phyloP scores from a whole-genome alignment of 2,329 filamentous ascomycete species.

The Daldinia sp. region DNA sequence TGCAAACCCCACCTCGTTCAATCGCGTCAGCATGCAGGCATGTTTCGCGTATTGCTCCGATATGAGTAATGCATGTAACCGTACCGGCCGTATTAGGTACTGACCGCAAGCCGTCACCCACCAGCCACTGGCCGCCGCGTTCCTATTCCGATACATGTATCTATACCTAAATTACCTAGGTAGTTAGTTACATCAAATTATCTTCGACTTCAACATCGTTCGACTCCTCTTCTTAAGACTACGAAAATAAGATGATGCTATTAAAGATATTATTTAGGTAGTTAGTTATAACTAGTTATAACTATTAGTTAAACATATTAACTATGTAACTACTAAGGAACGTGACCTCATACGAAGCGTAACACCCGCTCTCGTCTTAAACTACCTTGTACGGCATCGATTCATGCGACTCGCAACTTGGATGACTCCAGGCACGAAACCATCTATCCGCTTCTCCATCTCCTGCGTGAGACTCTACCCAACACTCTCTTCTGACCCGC shows the following conservation, averaged over 20 bases:
- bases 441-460: conserved; percentile 31
- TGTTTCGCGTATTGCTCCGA: neutral
- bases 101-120: too few species aligned
- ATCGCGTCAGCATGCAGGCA: conserved; percentile 6
- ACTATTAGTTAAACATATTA: neutral
- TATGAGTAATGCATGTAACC: neutral
- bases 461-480: conserved; percentile 21
- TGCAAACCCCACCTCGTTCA: conserved; percentile 1
- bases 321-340: neutral
- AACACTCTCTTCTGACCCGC: conserved; percentile 13
- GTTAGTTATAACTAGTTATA: neutral
- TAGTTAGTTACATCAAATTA: too few species aligned
- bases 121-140: too few species aligned
- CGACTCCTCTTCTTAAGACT: too few species aligned
- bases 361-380: neutral
- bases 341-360: neutral
- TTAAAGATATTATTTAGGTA: neutral
- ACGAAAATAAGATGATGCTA: too few species aligned
- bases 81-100: too few species aligned
- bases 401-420: neutral
- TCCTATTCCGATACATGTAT: too few species aligned
- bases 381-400: neutral
- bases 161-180: too few species aligned
- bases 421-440: neutral
- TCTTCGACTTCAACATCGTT: too few species aligned